A percentile compares a stretch with the other conserved stretches of the same genome.
phyloP scores from a whole-genome alignment of 1,139 yeast genomes.

The Yamadazyma pseudoaaseri region DNA sequence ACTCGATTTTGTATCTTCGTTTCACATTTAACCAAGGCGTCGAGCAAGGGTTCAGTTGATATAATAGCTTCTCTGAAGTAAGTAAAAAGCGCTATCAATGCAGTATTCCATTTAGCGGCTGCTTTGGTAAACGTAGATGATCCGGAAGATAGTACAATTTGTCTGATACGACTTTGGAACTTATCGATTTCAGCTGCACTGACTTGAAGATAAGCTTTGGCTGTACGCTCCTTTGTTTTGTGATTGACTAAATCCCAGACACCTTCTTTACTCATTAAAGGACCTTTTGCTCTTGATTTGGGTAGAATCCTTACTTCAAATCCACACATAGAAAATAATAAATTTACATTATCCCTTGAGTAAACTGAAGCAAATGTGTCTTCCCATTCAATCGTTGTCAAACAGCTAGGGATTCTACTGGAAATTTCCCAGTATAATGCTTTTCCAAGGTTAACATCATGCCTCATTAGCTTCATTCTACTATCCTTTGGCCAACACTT shows the following conservation, averaged over 20 bases:
- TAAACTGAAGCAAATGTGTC: constrained; percentile 84
- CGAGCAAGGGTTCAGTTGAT: constrained; percentile 75
- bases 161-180: constrained; percentile 83
- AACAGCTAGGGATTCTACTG: constrained; percentile 73
- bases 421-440: constrained; percentile 92
- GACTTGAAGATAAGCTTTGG: constrained; percentile 84
- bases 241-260: constrained; percentile 87
- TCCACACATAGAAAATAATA: constrained; percentile 89
- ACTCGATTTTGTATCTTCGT: constrained; percentile 93
- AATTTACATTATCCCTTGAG: constrained; percentile 84
- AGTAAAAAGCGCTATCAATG: constrained; percentile 79
- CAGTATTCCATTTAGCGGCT: constrained; percentile 96
- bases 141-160: constrained; percentile 92
- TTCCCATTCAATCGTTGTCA: constrained; percentile 77
- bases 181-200: constrained; percentile 75
- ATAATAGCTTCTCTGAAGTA: constrained; percentile 93
- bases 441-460: constrained; percentile 88
- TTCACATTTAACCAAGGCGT: constrained; percentile 84
- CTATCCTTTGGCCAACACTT: constrained; percentile 95
- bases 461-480: constrained; percentile 87
- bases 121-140: constrained; percentile 94
- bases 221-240: constrained; percentile 78
- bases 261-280: constrained; percentile 61
- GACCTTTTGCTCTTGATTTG: constrained; percentile 53
- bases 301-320: constrained; percentile 92